Conservation (phyloP, 176 grass and related monocot species). For the Pontederia paniculata region DNA sequence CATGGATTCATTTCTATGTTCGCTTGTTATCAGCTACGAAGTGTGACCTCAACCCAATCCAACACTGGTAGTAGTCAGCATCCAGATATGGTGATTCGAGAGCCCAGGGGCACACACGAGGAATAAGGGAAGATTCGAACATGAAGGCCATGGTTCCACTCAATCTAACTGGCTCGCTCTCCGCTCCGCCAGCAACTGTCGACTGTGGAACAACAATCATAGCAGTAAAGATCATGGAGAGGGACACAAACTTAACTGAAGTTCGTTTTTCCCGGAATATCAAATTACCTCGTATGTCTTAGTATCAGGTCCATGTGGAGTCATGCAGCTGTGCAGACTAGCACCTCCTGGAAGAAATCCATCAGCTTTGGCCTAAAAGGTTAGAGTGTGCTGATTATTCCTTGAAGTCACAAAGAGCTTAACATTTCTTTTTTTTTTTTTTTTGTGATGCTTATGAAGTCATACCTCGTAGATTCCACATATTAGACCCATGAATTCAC, state of each 20-base stretch:
- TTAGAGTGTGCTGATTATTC: neutral
- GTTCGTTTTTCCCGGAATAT: no score
- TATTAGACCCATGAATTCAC: conserved; percentile 84
- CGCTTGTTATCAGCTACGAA: conserved; percentile 24
- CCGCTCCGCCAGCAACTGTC: conserved; percentile 28
- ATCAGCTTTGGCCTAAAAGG: conserved; percentile 69
- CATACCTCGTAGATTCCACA: conserved; percentile 65
- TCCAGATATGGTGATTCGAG: conserved; percentile 50
- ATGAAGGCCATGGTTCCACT: conserved; percentile 69
- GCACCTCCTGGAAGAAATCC: conserved; percentile 86
- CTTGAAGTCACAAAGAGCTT: neutral
- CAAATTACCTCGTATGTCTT: conserved; percentile 58
- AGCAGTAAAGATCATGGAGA: neutral
- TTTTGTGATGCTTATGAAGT: neutral
- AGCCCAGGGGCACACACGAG: conserved; percentile 70
- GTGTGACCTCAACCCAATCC: conserved; percentile 77
- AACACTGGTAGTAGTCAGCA: conserved; percentile 76
- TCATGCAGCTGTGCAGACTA: conserved; percentile 95
- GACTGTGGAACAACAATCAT: conserved; percentile 26
- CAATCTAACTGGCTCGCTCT: conserved; percentile 41
- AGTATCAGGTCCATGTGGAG: conserved; percentile 88
- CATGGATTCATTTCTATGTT: neutral
- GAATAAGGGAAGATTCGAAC: conserved; percentile 76
- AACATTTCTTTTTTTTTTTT: no score
- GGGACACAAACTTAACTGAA: no score